phyloP scores from a whole-genome alignment of 768 basidiomycete species.

The Panus rudis region DNA sequence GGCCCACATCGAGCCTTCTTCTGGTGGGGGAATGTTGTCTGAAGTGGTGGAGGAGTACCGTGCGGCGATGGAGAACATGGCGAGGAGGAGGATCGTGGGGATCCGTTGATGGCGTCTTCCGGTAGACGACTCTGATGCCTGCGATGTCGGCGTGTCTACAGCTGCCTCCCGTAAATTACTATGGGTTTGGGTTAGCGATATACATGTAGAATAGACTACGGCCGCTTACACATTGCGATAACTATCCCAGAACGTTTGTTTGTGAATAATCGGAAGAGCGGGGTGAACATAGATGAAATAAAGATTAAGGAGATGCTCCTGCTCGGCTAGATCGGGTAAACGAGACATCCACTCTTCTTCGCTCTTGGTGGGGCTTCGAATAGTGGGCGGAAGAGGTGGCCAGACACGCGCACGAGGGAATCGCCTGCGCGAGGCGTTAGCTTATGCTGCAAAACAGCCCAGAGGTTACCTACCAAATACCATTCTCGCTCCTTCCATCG shows the following conservation, averaged over 20 bases:
- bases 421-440: conserved; percentile 40
- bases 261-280: conserved; percentile 70
- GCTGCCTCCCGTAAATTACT: conserved; percentile 3
- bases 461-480: conserved; percentile 52
- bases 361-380: conserved; percentile 21
- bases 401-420: conserved; percentile 89
- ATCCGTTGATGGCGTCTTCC: conserved; percentile 40
- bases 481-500: conserved; percentile 66
- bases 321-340: conserved; percentile 52
- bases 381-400: conserved; percentile 47
- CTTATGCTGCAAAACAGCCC: conserved; percentile 10
- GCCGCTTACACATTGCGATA: conserved; percentile 33
- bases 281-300: conserved; percentile 84
- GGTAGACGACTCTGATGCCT: conserved; percentile 22
- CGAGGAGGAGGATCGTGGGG: conserved; percentile 63
- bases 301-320: conserved; percentile 64
- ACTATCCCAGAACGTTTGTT: conserved; percentile 56
- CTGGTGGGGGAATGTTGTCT: conserved; percentile 27
- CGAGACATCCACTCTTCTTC: conserved; percentile 32
- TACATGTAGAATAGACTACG: background rate
- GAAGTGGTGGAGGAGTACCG: conserved; percentile 44
- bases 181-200: background rate
- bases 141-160: conserved; percentile 26
- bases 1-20: conserved; percentile 66
- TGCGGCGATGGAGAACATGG: conserved; percentile 81